These are phyloP conservation scores for Pseudocercospora crystallina DNA, from an alignment of 2,329 filamentous ascomycete genomes.

Conservation along the genomic window DNA sequence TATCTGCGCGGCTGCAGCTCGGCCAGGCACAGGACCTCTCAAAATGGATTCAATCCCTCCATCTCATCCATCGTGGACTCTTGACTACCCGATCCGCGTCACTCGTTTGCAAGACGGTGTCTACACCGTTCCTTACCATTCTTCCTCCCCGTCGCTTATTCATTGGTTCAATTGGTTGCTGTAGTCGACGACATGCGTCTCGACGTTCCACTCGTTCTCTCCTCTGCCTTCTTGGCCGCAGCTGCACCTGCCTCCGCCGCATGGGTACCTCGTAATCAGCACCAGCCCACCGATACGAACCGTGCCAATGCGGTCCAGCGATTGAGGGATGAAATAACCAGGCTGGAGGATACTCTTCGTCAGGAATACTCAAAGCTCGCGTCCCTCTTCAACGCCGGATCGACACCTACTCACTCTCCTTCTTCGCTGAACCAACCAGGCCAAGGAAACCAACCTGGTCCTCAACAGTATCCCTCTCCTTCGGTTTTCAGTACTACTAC, in stretches of 20 bases:
- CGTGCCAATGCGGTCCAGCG: constrained; percentile 12
- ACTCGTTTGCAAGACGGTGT: constrained; percentile 18
- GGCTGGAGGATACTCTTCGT: constrained; percentile 21
- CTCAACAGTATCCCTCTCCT: not conserved
- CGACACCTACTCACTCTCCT: constrained; percentile 10
- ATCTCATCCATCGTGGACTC: constrained; percentile 10
- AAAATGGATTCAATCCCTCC: constrained; percentile 16
- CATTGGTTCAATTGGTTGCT: constrained; percentile 7
- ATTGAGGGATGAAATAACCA: constrained; percentile 18
- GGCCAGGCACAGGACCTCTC: constrained; percentile 13
- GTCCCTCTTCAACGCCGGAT: constrained; percentile 15
- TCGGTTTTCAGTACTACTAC: constrained; percentile 11
- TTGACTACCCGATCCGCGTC: constrained; percentile 14
- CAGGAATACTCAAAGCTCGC: constrained; percentile 17
- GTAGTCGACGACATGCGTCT: constrained; percentile 20
- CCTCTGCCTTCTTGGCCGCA: constrained; percentile 16
- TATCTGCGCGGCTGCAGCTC: constrained; percentile 15
- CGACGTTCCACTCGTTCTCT: constrained; percentile 26
- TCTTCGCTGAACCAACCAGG: constrained; percentile 9
- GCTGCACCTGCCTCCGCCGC: constrained; percentile 23
- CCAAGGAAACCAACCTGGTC: not conserved
- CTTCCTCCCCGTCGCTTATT: constrained; percentile 10
- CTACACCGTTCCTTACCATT: constrained; percentile 11
- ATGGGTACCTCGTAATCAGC: constrained; percentile 19
- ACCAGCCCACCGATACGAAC: constrained; percentile 15